Evolutionary conservation across 192 early-diverging fungal genomes (phyloP), one percentile per base, ranked within the genome.

Genomic region (Coemansia sp.): DNA sequence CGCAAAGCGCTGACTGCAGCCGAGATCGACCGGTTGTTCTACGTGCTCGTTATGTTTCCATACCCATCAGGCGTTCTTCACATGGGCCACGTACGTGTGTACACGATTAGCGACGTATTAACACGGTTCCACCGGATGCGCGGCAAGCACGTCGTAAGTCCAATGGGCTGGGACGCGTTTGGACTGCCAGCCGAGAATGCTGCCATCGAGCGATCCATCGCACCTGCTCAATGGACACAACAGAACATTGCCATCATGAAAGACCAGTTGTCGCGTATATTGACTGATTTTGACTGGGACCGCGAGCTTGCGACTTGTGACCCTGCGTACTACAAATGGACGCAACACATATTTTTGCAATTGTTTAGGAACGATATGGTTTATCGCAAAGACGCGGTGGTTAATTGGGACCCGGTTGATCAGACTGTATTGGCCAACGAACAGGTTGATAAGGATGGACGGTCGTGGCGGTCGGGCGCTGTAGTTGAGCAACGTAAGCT

Each of bases 171-270:
- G 94, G 96, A 98, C 70, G 89, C 94, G 6, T 98, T 98, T 81
- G 96, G 96, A 1, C 79, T 98, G n/a, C 96, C 96, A 0, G 96
- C 96, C 8, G 96, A 98, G 62, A 98, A 98, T 72, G 96, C 96
- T 1, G 94, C 96, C 2, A 93, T 94, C 38, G 90, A 93, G 57
- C 85, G 90, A 12, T 82, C 83, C 11, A 81, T 93, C 57, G 85
- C 86, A 27, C 94, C 96, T 2, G 75, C 71, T 23, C 81, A 86
- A 25, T 98, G 96, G 96, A 97, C 96, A 0, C 56, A 72, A 5
- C 63, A 75, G 14, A 98, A 98, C 68, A 98, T 98, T 52, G 74
- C 23, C 3, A 54, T 67, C 4, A 97, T 98, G 96, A 92, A 92
- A 62, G 62, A 63, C 9, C 94, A 96, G 73, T 69, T 98, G 70